Conservation (phyloP, 2,329 filamentous ascomycete genomes). For the Fusarium odoratissimum region DNA sequence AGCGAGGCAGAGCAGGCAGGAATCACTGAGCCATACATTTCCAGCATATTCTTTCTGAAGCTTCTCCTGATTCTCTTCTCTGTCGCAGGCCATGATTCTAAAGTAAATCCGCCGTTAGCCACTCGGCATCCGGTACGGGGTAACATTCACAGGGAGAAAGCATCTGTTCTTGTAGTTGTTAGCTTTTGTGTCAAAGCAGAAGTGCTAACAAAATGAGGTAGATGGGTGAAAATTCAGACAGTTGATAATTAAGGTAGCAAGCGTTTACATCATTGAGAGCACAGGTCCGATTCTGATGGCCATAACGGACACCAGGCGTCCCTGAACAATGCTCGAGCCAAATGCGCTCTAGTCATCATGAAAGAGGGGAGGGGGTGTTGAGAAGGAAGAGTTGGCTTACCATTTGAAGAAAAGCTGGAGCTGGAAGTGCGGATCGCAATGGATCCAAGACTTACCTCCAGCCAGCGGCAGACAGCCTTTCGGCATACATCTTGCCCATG, state of each 20-base stretch:
- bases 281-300: constrained; percentile 69
- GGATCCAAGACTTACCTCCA: constrained; percentile 78
- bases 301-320: constrained; percentile 78
- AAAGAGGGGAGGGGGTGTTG: constrained; percentile 37
- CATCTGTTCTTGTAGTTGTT: constrained; percentile 42
- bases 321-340: constrained; percentile 96
- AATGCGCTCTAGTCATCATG: constrained; percentile 99
- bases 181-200: constrained; percentile 25
- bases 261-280: constrained; percentile 98
- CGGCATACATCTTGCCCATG: constrained; percentile 99
- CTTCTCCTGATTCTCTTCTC: constrained; percentile 85
- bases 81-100: constrained; percentile 95
- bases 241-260: constrained; percentile 87
- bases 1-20: constrained; percentile 38
- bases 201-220: constrained; percentile 21
- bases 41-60: constrained; percentile 84
- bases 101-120: constrained; percentile 45
- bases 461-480: constrained; percentile 86
- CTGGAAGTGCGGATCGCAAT: constrained; percentile 18
- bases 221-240: constrained; percentile 75
- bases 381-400: constrained; percentile 38
- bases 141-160: constrained; percentile 7
- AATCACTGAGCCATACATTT: constrained; percentile 72
- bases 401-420: constrained; percentile 26
- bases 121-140: constrained; percentile 39